These are phyloP conservation scores for Chlamydomonas incerta DNA, from an alignment of 139 green algal species.

Conservation along the genomic window DNA sequence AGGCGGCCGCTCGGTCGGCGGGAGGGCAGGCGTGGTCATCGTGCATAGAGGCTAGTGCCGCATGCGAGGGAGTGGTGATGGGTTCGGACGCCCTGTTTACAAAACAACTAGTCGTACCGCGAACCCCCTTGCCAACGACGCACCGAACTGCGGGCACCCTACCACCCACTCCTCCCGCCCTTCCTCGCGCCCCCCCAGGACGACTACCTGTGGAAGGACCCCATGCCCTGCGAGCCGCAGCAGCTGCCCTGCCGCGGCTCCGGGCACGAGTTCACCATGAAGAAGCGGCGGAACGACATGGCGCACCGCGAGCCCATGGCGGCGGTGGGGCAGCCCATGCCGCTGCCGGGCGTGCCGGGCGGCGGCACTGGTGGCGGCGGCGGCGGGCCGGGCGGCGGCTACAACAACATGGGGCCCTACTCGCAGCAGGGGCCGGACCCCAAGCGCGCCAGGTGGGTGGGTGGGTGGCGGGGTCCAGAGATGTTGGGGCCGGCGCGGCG, in stretches of 20 bases:
- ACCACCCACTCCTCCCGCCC: too few relatives aligned
- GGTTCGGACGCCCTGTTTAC: too few relatives aligned
- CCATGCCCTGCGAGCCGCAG: slow-evolving; percentile 49
- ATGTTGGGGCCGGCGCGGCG: too few relatives aligned
- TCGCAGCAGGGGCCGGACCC: not conserved
- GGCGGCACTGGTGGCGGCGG: not conserved
- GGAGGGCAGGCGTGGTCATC: too few relatives aligned
- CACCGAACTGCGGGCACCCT: too few relatives aligned
- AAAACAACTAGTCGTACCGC: too few relatives aligned
- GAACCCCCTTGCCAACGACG: too few relatives aligned
- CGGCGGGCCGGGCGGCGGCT: not conserved
- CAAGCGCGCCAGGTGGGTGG: slow-evolving; percentile 15
- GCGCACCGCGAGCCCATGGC: not conserved
- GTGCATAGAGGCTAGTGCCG: too few relatives aligned
- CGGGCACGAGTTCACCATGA: slow-evolving; percentile 71
- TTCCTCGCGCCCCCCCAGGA: slow-evolving; percentile 51
- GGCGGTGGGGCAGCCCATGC: slow-evolving; percentile 2
- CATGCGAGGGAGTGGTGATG: not conserved
- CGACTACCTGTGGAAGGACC: slow-evolving; percentile 56
- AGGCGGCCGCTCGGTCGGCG: too few relatives aligned
- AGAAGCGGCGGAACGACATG: slow-evolving; percentile 55
- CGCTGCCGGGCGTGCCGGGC: slow-evolving; percentile 5
- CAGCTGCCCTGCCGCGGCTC: slow-evolving; percentile 58
- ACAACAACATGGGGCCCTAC: not conserved
- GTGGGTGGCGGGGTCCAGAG: too few relatives aligned